Base-by-base conservation (phyloP, 768 basidiomycete species). In the Clavaria fumosa region DNA sequence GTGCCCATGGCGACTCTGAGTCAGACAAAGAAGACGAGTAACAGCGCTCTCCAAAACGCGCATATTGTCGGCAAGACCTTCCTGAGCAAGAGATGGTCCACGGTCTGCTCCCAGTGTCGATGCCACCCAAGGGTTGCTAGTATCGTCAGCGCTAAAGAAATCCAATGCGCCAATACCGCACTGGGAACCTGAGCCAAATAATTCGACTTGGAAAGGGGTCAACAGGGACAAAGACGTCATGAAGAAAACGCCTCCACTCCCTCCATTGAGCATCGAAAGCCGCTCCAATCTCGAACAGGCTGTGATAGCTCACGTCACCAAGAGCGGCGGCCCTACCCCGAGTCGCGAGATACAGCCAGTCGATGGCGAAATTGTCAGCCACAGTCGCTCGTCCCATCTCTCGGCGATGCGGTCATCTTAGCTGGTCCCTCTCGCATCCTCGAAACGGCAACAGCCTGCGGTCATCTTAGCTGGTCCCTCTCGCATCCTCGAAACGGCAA, bases 311-410 rank as follows among this genome's bases (percentile, higher is more conserved):
- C 0, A 52, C 47, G n/a, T 88, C 58, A 1, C 70, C 72, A 10
- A 93, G 58, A 7, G 84, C 79, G 36, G 60, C 48, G 0, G 81
- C 74, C 5, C 89, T 86, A 5, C 89, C 86, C 31, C 67, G 60
- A 1, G 88, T 93, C 1, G 82, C 85, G 18, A 93, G 66, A 52
- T 74, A 89, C 9, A 91, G 51, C 89, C 88, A 93, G 48, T 78
- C 70, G 12, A 91, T 62, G 0, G 71, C 66, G 15, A 80, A 49
- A 20, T 52, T 53, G 12, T 45, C 33, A 6, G 37, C 23, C 35
- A 43, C 12, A 42, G 39, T 5, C 18, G 41, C 18, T 41, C 35
- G 5, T 17, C 38, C 26, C 19, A 28, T 2, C 37, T 40, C 23
- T 36, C 26, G 22, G 33, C 32, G 22, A 4, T 37, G 9, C 35